phyloP scores from a whole-genome alignment of 208 protist genomes.

The Leishmania martiniquensis region DNA sequence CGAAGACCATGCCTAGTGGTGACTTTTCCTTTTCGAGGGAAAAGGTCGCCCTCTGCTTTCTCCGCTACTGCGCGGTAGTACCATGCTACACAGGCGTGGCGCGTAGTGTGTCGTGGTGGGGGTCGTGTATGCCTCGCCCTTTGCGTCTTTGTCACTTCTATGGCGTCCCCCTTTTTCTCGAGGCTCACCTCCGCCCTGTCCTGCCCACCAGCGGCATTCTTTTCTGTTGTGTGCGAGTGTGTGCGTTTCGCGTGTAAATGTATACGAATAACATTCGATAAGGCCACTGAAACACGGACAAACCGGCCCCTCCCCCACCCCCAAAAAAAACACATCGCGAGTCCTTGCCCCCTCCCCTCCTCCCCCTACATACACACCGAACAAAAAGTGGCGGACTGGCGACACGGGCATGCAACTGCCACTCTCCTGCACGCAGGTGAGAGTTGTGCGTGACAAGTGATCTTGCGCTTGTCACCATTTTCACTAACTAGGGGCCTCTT shows the following conservation, averaged over 20 bases:
- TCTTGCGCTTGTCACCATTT: neutral
- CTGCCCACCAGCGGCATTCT: too few relatives aligned
- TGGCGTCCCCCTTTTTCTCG: too few relatives aligned
- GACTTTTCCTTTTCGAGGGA: neutral
- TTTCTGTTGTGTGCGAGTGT: neutral
- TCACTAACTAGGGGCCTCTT: neutral
- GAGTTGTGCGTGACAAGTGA: neutral
- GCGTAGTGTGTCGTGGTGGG: neutral
- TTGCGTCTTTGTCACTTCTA: neutral
- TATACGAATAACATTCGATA: conserved; percentile 5
- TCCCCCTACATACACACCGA: neutral
- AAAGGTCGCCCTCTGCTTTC: neutral
- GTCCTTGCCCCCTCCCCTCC: too few relatives aligned
- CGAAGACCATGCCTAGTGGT: conserved; percentile 49
- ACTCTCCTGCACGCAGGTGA: neutral
- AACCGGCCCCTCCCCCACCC: neutral
- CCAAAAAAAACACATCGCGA: neutral
- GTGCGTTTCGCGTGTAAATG: conserved; percentile 6
- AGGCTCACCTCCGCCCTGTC: neutral
- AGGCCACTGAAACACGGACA: neutral
- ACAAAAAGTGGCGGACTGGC: neutral
- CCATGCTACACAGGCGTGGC: neutral
- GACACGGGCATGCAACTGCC: neutral
- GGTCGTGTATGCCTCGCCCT: neutral
- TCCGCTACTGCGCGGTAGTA: neutral